phyloP scores from a whole-genome alignment of 2,329 filamentous ascomycete genomes.

The Chaetomiaceae sp. region DNA sequence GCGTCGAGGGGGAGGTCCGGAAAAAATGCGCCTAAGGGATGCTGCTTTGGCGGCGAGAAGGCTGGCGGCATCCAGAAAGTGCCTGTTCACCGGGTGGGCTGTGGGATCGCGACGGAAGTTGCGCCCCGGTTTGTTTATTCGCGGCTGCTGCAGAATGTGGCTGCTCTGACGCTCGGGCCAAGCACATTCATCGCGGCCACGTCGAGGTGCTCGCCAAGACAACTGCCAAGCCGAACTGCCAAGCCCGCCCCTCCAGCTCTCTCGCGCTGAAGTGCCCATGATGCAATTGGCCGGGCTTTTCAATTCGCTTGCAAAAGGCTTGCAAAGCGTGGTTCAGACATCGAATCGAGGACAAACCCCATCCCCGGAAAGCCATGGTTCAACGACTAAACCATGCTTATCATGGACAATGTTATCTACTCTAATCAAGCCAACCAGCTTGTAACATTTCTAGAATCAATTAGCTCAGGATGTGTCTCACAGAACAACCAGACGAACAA shows the following conservation, averaged over 20 bases:
- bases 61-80: slow-evolving; percentile 1
- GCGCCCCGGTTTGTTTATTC: slow-evolving; percentile 26
- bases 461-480: too few relatives aligned
- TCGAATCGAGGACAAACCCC: too few relatives aligned
- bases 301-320: too few relatives aligned
- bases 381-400: too few relatives aligned
- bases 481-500: too few relatives aligned
- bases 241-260: not conserved
- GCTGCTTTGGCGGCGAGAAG: slow-evolving; percentile 11
- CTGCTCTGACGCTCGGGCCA: slow-evolving; percentile 19
- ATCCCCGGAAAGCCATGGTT: too few relatives aligned
- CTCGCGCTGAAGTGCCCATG: too few relatives aligned
- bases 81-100: slow-evolving; percentile 12
- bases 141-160: slow-evolving; percentile 18
- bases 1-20: not conserved
- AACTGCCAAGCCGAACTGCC: not conserved
- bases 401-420: too few relatives aligned
- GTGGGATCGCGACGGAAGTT: slow-evolving; percentile 21
- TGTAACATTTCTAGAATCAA: too few relatives aligned
- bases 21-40: slow-evolving; percentile 13
- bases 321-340: too few relatives aligned
- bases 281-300: too few relatives aligned
- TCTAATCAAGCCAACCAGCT: too few relatives aligned
- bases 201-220: not conserved
- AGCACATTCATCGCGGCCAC: not conserved